Conservation (phyloP, 2,329 filamentous ascomycete genomes). For the Hymenoscyphus albidus region DNA sequence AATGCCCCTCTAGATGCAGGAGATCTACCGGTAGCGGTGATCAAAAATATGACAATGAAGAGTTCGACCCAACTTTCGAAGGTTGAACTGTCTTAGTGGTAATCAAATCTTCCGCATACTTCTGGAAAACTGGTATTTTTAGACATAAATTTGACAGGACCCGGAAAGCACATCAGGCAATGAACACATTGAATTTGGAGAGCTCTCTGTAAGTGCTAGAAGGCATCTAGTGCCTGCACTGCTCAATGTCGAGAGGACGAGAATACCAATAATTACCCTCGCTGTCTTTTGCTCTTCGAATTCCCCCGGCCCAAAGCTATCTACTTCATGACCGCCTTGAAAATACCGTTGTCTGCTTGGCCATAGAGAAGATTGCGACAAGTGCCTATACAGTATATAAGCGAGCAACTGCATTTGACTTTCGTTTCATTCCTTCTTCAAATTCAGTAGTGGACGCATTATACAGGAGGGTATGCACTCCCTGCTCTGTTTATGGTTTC, state of each 20-base stretch:
- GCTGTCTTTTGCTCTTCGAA: background rate
- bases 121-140: background rate
- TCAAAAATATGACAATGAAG: background rate
- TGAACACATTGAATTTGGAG: background rate
- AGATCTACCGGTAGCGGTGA: background rate
- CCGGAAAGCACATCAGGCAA: constrained; percentile 1
- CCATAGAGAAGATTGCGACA: background rate
- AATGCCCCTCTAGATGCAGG: background rate
- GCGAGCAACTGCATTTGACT: background rate
- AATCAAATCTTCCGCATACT: background rate
- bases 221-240: background rate
- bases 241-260: background rate
- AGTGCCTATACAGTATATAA: background rate
- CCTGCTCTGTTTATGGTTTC: background rate
- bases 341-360: background rate
- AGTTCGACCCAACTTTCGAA: too few species aligned
- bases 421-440: background rate
- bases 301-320: too few species aligned
- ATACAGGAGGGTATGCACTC: background rate
- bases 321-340: background rate
- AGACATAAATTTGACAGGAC: background rate
- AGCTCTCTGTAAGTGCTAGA: background rate
- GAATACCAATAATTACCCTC: background rate
- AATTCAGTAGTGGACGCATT: background rate
- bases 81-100: background rate